Conservation (phyloP, 2,329 filamentous ascomycete species). For the Trichophyton schoenleinii region DNA sequence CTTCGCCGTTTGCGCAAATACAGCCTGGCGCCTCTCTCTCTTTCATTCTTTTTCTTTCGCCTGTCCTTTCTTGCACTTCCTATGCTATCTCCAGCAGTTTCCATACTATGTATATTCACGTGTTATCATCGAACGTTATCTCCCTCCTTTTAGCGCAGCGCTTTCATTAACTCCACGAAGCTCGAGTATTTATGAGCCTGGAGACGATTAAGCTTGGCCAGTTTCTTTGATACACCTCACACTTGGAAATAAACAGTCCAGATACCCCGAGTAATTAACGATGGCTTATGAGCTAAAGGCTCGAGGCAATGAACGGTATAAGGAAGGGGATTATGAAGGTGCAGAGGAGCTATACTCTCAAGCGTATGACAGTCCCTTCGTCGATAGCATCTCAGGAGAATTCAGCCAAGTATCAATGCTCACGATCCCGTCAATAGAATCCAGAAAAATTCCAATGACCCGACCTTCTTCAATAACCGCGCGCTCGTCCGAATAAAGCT, state of each 20-base stretch:
- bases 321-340: constrained; percentile 32
- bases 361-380: constrained; percentile 24
- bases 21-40: neutral
- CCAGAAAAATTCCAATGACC: constrained; percentile 62
- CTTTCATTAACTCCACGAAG: neutral
- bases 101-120: neutral
- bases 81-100: neutral
- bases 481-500: constrained; percentile 71
- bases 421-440: constrained; percentile 41
- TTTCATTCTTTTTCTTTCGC: neutral
- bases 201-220: neutral
- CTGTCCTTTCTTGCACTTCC: neutral
- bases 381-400: neutral
- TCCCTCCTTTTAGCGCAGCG: neutral
- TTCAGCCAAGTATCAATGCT: neutral
- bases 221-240: neutral
- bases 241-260: neutral
- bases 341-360: constrained; percentile 37
- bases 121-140: neutral
- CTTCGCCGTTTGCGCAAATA: neutral
- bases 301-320: constrained; percentile 36
- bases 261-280: neutral
- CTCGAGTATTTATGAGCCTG: neutral
- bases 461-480: constrained; percentile 76
- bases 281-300: constrained; percentile 32